Percentiles rank a stretch among this genome's conserved stretches.
Evolutionary conservation across 495 filamentous ascomycete species (phyloP).

Genomic region (Margaritispora aquatica): DNA sequence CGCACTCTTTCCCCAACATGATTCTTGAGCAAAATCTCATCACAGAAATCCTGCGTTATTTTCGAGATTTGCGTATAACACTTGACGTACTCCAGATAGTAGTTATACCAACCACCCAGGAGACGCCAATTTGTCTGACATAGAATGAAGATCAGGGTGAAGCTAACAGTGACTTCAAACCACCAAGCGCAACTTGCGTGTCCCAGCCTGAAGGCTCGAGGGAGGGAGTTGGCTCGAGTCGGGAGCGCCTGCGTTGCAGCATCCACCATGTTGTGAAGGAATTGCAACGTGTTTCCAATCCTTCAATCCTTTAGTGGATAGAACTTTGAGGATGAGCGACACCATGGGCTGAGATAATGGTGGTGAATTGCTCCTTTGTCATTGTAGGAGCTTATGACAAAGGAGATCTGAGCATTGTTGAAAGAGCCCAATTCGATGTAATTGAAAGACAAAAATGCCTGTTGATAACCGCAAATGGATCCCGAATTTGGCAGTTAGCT

Average conservation of each 20-base stretch:
- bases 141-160: neutral
- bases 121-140: neutral
- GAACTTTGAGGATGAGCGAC: neutral
- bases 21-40: too few species aligned
- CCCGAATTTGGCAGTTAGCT: neutral
- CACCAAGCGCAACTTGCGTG: too few species aligned
- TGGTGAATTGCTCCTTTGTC: neutral
- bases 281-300: too few species aligned
- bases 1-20: neutral
- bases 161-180: neutral
- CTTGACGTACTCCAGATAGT: neutral
- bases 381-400: neutral
- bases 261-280: too few species aligned
- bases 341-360: neutral
- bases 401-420: neutral
- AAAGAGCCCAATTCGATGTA: neutral
- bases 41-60: neutral
- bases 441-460: neutral
- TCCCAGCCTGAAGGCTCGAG: too few species aligned
- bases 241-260: too few species aligned
- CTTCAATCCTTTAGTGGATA: neutral
- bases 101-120: neutral
- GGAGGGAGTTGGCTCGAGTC: neutral
- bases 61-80: neutral
- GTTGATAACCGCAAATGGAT: neutral